phyloP scores from a whole-genome alignment of 83 land plant genomes.

The Diphasiastrum complanatum region DNA sequence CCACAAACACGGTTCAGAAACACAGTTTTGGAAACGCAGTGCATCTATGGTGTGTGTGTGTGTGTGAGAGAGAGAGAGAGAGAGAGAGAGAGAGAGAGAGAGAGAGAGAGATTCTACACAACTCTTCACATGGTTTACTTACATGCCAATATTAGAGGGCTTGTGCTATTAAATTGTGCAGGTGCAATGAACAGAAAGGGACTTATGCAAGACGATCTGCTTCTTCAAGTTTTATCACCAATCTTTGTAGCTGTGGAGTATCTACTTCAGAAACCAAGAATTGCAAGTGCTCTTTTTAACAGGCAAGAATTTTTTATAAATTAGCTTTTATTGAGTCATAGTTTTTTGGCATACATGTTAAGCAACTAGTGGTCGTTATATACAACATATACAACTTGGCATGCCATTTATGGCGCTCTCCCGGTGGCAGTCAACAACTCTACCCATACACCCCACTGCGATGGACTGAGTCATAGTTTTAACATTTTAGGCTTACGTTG shows the following conservation, averaged over 20 bases:
- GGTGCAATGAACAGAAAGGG: conserved; percentile 48
- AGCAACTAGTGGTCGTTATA: neutral
- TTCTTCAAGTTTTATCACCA: conserved; percentile 26
- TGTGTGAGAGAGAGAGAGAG: no score
- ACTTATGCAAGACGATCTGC: conserved; percentile 28
- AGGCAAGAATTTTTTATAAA: no score
- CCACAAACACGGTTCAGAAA: no score
- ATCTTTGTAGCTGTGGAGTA: conserved; percentile 38
- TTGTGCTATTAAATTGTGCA: conserved; percentile 41
- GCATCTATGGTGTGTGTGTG: no score
- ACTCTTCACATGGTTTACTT: neutral
- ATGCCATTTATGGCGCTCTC: no score
- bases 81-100: no score
- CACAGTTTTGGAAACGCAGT: no score
- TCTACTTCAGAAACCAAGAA: conserved; percentile 27
- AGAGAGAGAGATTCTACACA: no score
- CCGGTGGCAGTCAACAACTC: no score
- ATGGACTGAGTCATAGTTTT: no score
- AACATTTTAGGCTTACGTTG: no score
- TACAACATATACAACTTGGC: neutral
- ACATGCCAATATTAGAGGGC: conserved; percentile 23
- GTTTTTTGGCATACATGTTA: neutral
- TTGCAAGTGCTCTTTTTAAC: conserved; percentile 34
- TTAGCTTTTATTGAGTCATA: neutral
- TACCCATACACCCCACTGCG: no score